A percentile compares a stretch with the other conserved stretches of the same genome.
Conservation (phyloP, 495 filamentous ascomycete genomes). For the Aspergillus homomorphus region DNA sequence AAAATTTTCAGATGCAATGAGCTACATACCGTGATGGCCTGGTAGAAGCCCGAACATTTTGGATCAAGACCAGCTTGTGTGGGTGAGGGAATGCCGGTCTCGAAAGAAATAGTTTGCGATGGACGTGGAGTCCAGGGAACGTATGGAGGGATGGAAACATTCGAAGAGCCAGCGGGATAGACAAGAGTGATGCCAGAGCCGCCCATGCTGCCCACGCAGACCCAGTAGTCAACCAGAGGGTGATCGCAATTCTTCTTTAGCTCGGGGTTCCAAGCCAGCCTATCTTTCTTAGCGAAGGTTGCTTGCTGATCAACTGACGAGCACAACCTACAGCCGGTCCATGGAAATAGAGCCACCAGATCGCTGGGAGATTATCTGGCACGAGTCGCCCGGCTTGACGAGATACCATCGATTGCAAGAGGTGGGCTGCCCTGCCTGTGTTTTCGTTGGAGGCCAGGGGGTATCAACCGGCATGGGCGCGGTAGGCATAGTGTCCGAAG, state of each 20-base stretch:
- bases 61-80: slow-evolving; percentile 21
- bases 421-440: slow-evolving; percentile 18
- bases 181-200: neutral
- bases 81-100: slow-evolving; percentile 8
- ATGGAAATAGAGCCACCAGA: slow-evolving; percentile 7
- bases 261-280: slow-evolving; percentile 17
- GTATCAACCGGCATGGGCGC: slow-evolving; percentile 1
- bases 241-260: slow-evolving; percentile 8
- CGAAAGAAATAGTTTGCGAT: neutral
- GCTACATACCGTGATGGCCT: slow-evolving; percentile 11
- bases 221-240: slow-evolving; percentile 12
- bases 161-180: slow-evolving; percentile 3
- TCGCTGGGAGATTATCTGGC: slow-evolving; percentile 16
- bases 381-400: slow-evolving; percentile 20
- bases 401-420: slow-evolving; percentile 21
- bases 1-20: too few species aligned
- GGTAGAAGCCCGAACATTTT: slow-evolving; percentile 18
- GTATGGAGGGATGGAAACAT: neutral
- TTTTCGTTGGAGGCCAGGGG: slow-evolving; percentile 22
- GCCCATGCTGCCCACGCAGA: slow-evolving; percentile 7
- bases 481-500: slow-evolving; percentile 4
- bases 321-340: slow-evolving; percentile 11
- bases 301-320: neutral
- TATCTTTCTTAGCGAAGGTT: neutral
- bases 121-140: slow-evolving; percentile 1